phyloP scores from a whole-genome alignment of 306 rosid genomes.

The Bauhinia variegata region DNA sequence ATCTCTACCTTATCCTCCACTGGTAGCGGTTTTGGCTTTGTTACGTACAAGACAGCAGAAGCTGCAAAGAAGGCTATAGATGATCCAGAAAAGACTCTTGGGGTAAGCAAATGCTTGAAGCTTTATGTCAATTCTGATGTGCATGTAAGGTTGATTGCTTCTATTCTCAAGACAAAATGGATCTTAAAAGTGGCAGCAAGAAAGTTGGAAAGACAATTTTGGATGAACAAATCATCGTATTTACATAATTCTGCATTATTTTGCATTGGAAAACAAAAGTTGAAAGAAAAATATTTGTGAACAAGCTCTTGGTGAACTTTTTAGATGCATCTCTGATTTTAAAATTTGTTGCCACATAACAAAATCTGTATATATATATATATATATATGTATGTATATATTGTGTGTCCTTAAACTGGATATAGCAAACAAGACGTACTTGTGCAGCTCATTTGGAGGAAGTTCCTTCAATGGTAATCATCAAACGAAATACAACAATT shows the following conservation, averaged over 20 bases:
- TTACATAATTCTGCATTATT: no score
- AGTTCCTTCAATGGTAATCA: neutral
- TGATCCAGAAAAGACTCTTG: slow-evolving; percentile 67
- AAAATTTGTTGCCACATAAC: neutral
- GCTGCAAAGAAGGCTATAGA: slow-evolving; percentile 81
- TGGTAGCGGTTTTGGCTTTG: slow-evolving; percentile 80
- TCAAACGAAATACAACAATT: neutral
- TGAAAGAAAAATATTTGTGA: neutral
- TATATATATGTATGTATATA: no score
- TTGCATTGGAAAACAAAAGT: no score
- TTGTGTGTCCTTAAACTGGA: neutral
- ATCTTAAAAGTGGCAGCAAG: neutral
- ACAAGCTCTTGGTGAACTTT: neutral
- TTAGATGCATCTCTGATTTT: slow-evolving; percentile 21
- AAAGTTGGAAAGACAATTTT: no score
- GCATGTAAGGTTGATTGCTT: slow-evolving; percentile 8
- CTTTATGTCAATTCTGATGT: slow-evolving; percentile 19
- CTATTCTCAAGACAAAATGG: slow-evolving; percentile 5
- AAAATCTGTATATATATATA: neutral
- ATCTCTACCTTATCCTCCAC: slow-evolving; percentile 27
- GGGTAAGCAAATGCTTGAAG: slow-evolving; percentile 51
- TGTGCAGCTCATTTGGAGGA: slow-evolving; percentile 1
- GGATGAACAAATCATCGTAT: no score
- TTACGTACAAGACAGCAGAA: slow-evolving; percentile 68
- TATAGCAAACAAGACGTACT: neutral